These are phyloP conservation scores for Nothophaeocryptopus gaeumannii DNA, from an alignment of 2,329 filamentous ascomycete species.

Conservation along the genomic window DNA sequence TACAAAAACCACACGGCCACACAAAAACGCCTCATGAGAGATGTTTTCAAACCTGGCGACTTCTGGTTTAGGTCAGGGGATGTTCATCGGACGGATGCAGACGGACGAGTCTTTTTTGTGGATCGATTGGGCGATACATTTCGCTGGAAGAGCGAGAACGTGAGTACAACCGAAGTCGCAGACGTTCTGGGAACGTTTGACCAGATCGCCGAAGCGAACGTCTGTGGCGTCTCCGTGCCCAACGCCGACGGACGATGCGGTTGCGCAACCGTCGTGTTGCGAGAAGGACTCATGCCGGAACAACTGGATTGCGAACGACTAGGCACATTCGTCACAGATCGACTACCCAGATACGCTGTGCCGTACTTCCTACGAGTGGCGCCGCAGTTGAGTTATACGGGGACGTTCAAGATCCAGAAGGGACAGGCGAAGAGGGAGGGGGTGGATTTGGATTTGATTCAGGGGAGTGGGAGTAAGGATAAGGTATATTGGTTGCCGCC, in stretches of 20 bases:
- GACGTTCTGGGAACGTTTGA: conserved; percentile 59
- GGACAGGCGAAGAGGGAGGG: conserved; percentile 67
- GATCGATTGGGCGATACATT: conserved; percentile 75
- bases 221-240: conserved; percentile 63
- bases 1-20: conserved; percentile 70
- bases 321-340: conserved; percentile 55
- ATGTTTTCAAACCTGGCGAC: conserved; percentile 73
- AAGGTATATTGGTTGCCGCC: conserved; percentile 65
- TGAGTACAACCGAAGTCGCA: conserved; percentile 61
- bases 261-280: conserved; percentile 66
- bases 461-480: conserved; percentile 48
- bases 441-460: conserved; percentile 59
- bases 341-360: conserved; percentile 69
- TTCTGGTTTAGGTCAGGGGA: conserved; percentile 81
- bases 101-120: conserved; percentile 74
- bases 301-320: conserved; percentile 56
- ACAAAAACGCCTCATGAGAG: conserved; percentile 67
- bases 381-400: conserved; percentile 63
- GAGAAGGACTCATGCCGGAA: conserved; percentile 49
- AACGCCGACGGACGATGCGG: conserved; percentile 80
- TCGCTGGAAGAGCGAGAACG: conserved; percentile 66
- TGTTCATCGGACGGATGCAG: conserved; percentile 64
- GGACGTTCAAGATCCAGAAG: conserved; percentile 89
- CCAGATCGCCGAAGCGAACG: conserved; percentile 11
- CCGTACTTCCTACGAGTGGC: conserved; percentile 74